These are phyloP conservation scores for Leishmania martiniquensis DNA, from an alignment of 208 protist genomes.

Conservation along the genomic window DNA sequence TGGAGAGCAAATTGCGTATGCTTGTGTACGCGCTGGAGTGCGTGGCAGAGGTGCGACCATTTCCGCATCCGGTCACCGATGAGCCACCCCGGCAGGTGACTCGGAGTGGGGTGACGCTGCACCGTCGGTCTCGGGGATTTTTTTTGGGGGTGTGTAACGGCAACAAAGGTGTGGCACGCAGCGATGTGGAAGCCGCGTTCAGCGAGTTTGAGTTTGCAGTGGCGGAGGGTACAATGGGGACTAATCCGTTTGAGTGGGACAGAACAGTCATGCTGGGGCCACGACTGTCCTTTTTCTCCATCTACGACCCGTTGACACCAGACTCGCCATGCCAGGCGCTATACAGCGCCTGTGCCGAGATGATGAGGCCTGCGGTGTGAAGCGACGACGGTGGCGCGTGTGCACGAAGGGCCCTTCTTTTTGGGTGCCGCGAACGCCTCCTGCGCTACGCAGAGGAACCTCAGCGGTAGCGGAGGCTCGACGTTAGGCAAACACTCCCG, in stretches of 20 bases:
- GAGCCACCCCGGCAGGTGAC: background rate
- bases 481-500: background rate
- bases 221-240: constrained; percentile 26
- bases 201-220: constrained; percentile 27
- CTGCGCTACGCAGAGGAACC: background rate
- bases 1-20: constrained; percentile 77
- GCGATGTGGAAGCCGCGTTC: constrained; percentile 17
- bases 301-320: constrained; percentile 7
- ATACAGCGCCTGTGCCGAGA: constrained; percentile 16
- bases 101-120: constrained; percentile 7
- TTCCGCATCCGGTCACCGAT: constrained; percentile 28
- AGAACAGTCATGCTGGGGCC: constrained; percentile 43
- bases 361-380: constrained; percentile 1
- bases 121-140: constrained; percentile 19
- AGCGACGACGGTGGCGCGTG: background rate
- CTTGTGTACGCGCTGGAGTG: constrained; percentile 81
- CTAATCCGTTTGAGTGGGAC: constrained; percentile 43
- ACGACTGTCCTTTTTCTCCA: constrained; percentile 33
- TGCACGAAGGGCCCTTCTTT: background rate
- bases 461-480: too few species aligned
- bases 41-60: constrained; percentile 63
- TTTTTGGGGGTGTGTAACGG: constrained; percentile 27
- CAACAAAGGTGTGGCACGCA: constrained; percentile 8
- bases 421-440: background rate
- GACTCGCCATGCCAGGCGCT: constrained; percentile 20